Evolutionary conservation across 257 asterid species (phyloP).

Genomic region (Haberlea rhodopensis): DNA sequence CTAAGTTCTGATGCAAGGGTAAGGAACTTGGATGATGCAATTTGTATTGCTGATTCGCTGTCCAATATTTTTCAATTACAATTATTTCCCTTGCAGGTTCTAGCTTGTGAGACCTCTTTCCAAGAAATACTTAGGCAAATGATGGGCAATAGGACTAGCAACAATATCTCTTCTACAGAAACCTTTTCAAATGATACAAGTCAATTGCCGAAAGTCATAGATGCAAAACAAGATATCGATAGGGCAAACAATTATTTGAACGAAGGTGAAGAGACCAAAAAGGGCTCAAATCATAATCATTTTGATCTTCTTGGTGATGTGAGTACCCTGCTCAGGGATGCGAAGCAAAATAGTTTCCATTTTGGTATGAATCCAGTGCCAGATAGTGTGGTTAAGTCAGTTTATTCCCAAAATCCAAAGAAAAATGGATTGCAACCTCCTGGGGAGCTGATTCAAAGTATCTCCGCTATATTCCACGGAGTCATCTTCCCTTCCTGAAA

Average conservation of each 20-base stretch:
- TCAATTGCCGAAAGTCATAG: slow-evolving; percentile 31
- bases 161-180: slow-evolving; percentile 36
- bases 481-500: slow-evolving; percentile 80
- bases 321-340: slow-evolving; percentile 67
- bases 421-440: slow-evolving; percentile 58
- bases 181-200: slow-evolving; percentile 33
- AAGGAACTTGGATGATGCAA: slow-evolving; percentile 29
- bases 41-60: slow-evolving; percentile 19
- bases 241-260: slow-evolving; percentile 30
- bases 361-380: slow-evolving; percentile 40
- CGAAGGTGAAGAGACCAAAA: slow-evolving; percentile 46
- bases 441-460: slow-evolving; percentile 69
- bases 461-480: slow-evolving; percentile 71
- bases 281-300: slow-evolving; percentile 53
- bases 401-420: slow-evolving; percentile 44
- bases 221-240: slow-evolving; percentile 34
- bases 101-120: slow-evolving; percentile 87
- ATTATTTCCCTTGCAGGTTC: slow-evolving; percentile 58
- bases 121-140: slow-evolving; percentile 85
- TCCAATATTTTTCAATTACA: slow-evolving; percentile 22
- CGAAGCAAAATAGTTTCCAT: slow-evolving; percentile 49
- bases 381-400: slow-evolving; percentile 41
- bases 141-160: slow-evolving; percentile 54
- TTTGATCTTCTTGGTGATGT: slow-evolving; percentile 77
- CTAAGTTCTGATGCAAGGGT: slow-evolving; percentile 93